Evolutionary conservation across 2,329 filamentous ascomycete species (phyloP).

Genomic region (Sarocladium oryzae): DNA sequence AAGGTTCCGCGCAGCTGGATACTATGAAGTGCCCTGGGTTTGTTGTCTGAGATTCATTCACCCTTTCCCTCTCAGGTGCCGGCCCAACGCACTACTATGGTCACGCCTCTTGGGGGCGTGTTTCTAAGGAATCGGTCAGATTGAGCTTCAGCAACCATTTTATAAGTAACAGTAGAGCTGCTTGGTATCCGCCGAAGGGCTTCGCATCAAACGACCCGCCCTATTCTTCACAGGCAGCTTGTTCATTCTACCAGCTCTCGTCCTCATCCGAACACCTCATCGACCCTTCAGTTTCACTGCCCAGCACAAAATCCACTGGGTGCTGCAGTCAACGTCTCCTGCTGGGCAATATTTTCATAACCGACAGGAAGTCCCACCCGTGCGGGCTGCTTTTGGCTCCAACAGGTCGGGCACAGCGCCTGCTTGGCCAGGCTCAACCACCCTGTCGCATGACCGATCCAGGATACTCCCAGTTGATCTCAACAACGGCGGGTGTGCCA

Average conservation of each 20-base stretch:
- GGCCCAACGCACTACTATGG: background rate
- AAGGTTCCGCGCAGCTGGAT: background rate
- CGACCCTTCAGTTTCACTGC: slow-evolving; percentile 1
- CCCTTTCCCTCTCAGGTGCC: background rate
- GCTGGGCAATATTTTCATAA: background rate
- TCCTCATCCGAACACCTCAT: background rate
- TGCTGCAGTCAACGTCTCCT: background rate
- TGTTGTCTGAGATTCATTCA: slow-evolving; percentile 8
- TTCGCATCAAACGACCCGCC: background rate
- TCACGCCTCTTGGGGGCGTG: background rate
- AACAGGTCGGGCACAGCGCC: slow-evolving; percentile 11
- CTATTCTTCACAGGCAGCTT: background rate
- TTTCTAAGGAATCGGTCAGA: background rate
- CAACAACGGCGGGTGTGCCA: slow-evolving; percentile 8
- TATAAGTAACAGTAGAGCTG: background rate
- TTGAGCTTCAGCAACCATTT: background rate
- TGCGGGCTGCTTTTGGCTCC: background rate
- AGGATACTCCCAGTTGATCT: slow-evolving; percentile 10
- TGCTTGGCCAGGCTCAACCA: slow-evolving; percentile 1
- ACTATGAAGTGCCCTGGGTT: background rate
- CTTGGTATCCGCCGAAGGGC: background rate
- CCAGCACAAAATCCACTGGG: background rate
- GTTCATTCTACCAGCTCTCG: background rate
- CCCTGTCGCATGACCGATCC: slow-evolving; percentile 6
- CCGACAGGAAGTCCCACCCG: background rate